These are phyloP conservation scores for Russula vinacea DNA, from an alignment of 768 basidiomycete species.

Conservation along the genomic window DNA sequence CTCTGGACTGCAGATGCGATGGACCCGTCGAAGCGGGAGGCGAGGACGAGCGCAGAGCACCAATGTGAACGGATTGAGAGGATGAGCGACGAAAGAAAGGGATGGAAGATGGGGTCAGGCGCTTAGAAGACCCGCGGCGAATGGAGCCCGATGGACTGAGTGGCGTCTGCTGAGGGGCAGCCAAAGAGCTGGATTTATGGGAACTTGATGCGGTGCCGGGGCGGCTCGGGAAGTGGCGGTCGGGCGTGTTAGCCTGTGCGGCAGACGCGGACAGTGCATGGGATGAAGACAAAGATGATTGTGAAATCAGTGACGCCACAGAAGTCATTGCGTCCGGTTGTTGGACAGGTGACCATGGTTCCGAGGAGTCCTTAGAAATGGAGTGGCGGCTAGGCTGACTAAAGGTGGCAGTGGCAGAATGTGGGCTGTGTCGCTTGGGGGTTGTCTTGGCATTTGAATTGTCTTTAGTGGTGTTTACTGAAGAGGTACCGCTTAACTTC, in stretches of 20 bases:
- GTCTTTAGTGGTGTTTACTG: constrained; percentile 52
- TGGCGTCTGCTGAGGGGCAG: constrained; percentile 55
- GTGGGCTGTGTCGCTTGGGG: constrained; percentile 61
- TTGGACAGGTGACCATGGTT: constrained; percentile 55
- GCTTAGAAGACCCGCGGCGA: constrained; percentile 67
- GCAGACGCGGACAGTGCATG: constrained; percentile 43
- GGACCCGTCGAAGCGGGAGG: constrained; percentile 45
- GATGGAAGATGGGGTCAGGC: constrained; percentile 88
- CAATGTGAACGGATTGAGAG: constrained; percentile 75
- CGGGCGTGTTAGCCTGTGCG: constrained; percentile 59
- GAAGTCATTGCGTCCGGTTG: constrained; percentile 77
- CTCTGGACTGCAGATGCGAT: constrained; percentile 44
- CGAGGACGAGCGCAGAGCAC: constrained; percentile 42
- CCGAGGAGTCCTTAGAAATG: constrained; percentile 57
- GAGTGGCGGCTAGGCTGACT: constrained; percentile 68
- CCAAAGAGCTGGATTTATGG: constrained; percentile 57
- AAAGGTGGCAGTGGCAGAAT: constrained; percentile 51
- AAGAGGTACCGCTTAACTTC: constrained; percentile 65
- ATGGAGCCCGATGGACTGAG: constrained; percentile 71
- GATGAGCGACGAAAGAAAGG: constrained; percentile 92
- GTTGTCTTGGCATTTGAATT: constrained; percentile 45
- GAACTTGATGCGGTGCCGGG: constrained; percentile 75
- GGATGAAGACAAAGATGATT: constrained; percentile 70
- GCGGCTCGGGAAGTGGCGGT: constrained; percentile 58
- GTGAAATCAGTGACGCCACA: constrained; percentile 68